Conservation (phyloP, 2,329 filamentous ascomycete genomes). For the Colletotrichum neosansevieriae region DNA sequence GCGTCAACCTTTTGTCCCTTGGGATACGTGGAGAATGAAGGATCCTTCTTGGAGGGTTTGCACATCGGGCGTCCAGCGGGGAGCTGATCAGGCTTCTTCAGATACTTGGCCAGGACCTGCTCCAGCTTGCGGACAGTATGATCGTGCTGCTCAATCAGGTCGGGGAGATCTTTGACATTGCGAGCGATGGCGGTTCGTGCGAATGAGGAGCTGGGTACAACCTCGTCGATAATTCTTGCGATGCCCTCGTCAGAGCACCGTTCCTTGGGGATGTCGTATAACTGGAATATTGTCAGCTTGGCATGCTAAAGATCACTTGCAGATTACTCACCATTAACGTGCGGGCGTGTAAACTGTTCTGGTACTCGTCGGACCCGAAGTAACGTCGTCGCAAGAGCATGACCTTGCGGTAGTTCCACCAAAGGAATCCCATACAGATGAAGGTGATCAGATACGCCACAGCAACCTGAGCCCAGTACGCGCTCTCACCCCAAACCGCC, state of each 20-base stretch:
- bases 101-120: constrained; percentile 85
- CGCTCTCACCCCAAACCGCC: constrained; percentile 60
- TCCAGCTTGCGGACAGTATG: constrained; percentile 86
- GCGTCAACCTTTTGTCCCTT: constrained; percentile 86
- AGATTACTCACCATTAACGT: constrained; percentile 69
- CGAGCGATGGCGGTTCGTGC: constrained; percentile 86
- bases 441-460: constrained; percentile 76
- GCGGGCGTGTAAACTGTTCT: constrained; percentile 84
- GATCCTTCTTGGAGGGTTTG: constrained; percentile 83
- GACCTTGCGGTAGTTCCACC: constrained; percentile 88
- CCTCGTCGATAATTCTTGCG: constrained; percentile 81
- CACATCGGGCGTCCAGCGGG: constrained; percentile 83
- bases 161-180: constrained; percentile 91
- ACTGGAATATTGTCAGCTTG: constrained; percentile 61
- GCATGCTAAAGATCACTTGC: constrained; percentile 10
- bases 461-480: constrained; percentile 71
- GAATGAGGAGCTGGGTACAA: constrained; percentile 82
- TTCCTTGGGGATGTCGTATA: constrained; percentile 87
- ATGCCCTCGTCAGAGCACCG: constrained; percentile 88
- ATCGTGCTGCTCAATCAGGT: constrained; percentile 86
- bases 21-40: constrained; percentile 71
- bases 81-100: constrained; percentile 86
- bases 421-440: constrained; percentile 84
- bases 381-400: constrained; percentile 79
- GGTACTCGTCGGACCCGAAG: constrained; percentile 89